A percentile compares a stretch with the other conserved stretches of the same genome.
phyloP scores from a whole-genome alignment of 2,329 filamentous ascomycete genomes.

The Beauveria sp. region DNA sequence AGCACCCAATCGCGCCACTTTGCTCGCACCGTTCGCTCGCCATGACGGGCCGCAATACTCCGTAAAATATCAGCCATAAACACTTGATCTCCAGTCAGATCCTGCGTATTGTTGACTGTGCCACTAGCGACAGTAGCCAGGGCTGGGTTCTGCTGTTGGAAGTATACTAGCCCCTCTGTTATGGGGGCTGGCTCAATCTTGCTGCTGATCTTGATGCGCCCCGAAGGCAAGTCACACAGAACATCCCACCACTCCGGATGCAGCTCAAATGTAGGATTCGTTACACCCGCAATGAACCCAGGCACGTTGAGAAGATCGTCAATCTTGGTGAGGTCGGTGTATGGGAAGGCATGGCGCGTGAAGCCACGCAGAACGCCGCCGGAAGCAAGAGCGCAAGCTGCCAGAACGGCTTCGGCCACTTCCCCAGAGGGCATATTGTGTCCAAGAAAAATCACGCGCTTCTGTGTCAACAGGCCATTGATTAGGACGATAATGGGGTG shows the following conservation, averaged over 20 bases:
- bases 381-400: conserved; percentile 89
- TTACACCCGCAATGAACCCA: conserved; percentile 95
- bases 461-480: conserved; percentile 92
- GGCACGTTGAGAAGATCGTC: conserved; percentile 93
- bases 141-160: conserved; percentile 69
- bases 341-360: conserved; percentile 92
- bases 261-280: conserved; percentile 90
- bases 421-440: conserved; percentile 93
- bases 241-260: conserved; percentile 99
- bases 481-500: conserved; percentile 93
- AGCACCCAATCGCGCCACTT: conserved; percentile 95
- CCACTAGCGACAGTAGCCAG: conserved; percentile 43
- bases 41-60: conserved; percentile 78
- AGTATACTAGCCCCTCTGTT: conserved; percentile 80
- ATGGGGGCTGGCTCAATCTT: conserved; percentile 72
- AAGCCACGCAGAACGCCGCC: conserved; percentile 90
- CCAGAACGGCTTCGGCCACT: conserved; percentile 94
- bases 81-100: conserved; percentile 76
- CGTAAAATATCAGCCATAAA: conserved; percentile 84
- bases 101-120: conserved; percentile 37
- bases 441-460: conserved; percentile 90
- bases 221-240: conserved; percentile 84
- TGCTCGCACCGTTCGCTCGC: conserved; percentile 80
- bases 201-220: conserved; percentile 88
- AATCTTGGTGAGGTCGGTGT: conserved; percentile 95